These are phyloP conservation scores for Spinacia oleracea DNA, from an alignment of 179 eudicot genomes.

Conservation along the genomic window DNA sequence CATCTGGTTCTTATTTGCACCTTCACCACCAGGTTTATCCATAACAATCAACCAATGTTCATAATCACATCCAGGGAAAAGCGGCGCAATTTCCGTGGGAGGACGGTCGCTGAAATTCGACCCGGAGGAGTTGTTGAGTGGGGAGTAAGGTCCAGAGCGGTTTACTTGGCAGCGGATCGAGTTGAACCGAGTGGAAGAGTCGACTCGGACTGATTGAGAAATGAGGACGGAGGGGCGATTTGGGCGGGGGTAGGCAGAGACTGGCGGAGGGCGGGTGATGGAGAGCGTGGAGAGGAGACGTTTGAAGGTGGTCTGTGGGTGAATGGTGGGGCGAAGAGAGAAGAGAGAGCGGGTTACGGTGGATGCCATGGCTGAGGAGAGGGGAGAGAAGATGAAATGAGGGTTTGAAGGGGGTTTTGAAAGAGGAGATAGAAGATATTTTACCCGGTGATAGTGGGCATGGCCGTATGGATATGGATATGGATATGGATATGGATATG, in stretches of 20 bases:
- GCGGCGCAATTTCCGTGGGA: constrained; percentile 81
- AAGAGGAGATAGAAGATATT: no score
- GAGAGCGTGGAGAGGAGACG: constrained; percentile 33
- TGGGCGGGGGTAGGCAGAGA: constrained; percentile 25
- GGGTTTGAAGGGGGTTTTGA: no score
- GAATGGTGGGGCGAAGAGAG: constrained; percentile 23
- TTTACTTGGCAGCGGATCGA: constrained; percentile 41
- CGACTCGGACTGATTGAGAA: constrained; percentile 25
- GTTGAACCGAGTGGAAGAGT: constrained; percentile 27
- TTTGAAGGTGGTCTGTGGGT: constrained; percentile 17
- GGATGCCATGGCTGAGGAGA: constrained; percentile 33
- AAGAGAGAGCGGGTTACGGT: constrained; percentile 23
- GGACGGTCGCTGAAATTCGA: constrained; percentile 60
- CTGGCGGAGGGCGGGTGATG: constrained; percentile 29
- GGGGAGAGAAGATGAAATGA: no score
- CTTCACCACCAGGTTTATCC: constrained; percentile 90
- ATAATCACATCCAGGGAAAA: constrained; percentile 78
- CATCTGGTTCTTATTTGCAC: constrained; percentile 64
- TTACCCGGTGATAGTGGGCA: no score
- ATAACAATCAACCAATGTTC: constrained; percentile 85
- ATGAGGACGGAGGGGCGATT: constrained; percentile 32
- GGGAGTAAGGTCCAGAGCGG: constrained; percentile 40
- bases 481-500: no score
- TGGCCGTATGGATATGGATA: no score
- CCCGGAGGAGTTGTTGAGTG: constrained; percentile 33